phyloP scores from a whole-genome alignment of 192 early-diverging fungal genomes.

The Powellomyces hirtus region DNA sequence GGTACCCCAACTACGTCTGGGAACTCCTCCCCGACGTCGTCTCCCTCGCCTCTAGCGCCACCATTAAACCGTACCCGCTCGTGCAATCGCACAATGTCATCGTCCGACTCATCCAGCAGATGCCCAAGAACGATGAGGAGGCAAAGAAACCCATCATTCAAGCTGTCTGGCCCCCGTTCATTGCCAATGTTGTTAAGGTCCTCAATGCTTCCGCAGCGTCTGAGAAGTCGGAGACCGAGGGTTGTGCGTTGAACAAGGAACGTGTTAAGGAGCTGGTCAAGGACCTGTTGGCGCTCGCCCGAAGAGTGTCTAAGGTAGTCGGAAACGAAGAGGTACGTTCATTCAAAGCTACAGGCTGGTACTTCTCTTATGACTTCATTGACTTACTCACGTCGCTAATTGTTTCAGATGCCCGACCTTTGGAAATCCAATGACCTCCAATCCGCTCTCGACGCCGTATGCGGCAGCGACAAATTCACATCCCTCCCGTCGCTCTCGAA shows the following conservation, averaged over 20 bases:
- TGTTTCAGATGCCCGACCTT: slow-evolving; percentile 1
- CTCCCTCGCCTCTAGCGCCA: slow-evolving; percentile 3
- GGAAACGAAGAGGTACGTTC: slow-evolving; percentile 20
- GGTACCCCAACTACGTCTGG: slow-evolving; percentile 62
- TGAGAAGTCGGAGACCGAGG: slow-evolving; percentile 20
- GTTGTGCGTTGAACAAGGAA: slow-evolving; percentile 26
- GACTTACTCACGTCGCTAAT: background rate
- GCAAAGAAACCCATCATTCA: background rate
- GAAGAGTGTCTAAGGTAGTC: slow-evolving; percentile 25
- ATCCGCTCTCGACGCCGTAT: background rate
- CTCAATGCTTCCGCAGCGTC: background rate
- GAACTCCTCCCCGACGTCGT: slow-evolving; percentile 56
- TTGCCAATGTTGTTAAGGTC: slow-evolving; percentile 11
- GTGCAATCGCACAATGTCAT: slow-evolving; percentile 30
- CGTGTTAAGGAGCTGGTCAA: slow-evolving; percentile 38
- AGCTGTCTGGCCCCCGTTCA: background rate
- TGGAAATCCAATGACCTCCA: slow-evolving; percentile 10
- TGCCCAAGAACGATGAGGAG: slow-evolving; percentile 13
- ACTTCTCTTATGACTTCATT: background rate
- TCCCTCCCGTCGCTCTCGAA: background rate
- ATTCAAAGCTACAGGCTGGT: background rate
- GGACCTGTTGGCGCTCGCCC: slow-evolving; percentile 23
- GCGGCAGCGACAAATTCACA: background rate
- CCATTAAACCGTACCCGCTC: slow-evolving; percentile 13
- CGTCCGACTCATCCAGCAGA: slow-evolving; percentile 26